Evolutionary conservation across 73 alveolate genomes (phyloP).

Genomic region (Stentor coeruleus): DNA sequence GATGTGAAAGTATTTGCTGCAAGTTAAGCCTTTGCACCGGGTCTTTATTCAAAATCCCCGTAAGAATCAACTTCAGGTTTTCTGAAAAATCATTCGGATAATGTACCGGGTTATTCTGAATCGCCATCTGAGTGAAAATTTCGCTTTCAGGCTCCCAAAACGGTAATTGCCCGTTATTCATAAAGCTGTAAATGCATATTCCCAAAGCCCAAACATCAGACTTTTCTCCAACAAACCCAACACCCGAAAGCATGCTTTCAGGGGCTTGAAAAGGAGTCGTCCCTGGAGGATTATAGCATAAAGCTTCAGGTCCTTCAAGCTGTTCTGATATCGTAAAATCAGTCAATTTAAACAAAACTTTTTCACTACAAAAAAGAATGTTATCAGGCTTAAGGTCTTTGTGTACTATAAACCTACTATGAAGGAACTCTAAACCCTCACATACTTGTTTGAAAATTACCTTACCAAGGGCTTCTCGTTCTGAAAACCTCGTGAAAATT

Average conservation of each 20-base stretch:
- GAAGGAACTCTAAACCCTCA: constrained; percentile 59
- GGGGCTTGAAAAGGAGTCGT: constrained; percentile 26
- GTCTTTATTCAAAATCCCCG: constrained; percentile 52
- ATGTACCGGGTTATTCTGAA: constrained; percentile 36
- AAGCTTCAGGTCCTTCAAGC: neutral
- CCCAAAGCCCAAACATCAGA: constrained; percentile 74
- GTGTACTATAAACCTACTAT: constrained; percentile 55
- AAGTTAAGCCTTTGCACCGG: constrained; percentile 71
- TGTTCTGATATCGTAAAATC: constrained; percentile 20
- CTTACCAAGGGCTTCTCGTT: constrained; percentile 62
- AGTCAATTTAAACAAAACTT: neutral
- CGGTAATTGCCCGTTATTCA: constrained; percentile 56
- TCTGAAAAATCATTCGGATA: constrained; percentile 41
- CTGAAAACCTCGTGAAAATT: neutral
- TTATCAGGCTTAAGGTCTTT: constrained; percentile 71
- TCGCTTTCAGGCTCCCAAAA: constrained; percentile 59
- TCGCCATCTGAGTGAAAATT: constrained; percentile 55
- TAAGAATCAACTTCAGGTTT: constrained; percentile 46
- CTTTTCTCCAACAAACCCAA: constrained; percentile 54
- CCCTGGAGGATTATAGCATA: constrained; percentile 26
- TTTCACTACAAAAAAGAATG: constrained; percentile 45
- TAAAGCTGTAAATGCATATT: constrained; percentile 45
- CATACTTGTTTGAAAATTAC: constrained; percentile 48
- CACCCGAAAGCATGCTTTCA: constrained; percentile 33
- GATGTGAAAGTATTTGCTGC: constrained; percentile 76